Percentiles rank a stretch among this genome's conserved stretches.
Conservation (phyloP, 1,284 basidiomycete species). For the Calocybe gambosa region DNA sequence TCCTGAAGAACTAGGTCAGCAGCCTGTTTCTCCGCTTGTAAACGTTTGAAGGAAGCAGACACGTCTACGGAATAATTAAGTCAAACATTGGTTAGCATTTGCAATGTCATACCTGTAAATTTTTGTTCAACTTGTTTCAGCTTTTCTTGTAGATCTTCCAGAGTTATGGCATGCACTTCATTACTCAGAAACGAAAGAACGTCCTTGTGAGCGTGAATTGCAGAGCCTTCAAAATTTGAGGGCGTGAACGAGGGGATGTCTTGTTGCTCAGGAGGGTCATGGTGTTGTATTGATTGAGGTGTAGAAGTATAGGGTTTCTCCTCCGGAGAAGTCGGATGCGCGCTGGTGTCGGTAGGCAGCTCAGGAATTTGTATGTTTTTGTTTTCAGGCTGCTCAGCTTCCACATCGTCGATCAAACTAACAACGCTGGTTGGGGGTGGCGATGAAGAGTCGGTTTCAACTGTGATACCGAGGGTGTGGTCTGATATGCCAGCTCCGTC, state of each 20-base stretch:
- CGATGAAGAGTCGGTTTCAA: not conserved
- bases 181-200: conserved; percentile 3
- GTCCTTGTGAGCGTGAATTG: not conserved
- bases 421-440: not conserved
- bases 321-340: not conserved
- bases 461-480: not conserved
- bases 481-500: not conserved
- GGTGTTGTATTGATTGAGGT: not conserved
- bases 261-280: too few species aligned
- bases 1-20: conserved; percentile 72
- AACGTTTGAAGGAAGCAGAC: conserved; percentile 66
- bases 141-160: conserved; percentile 57
- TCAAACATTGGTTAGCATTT: not conserved
- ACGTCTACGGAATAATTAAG: conserved; percentile 43
- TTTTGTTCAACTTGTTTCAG: conserved; percentile 66
- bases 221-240: not conserved
- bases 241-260: not conserved
- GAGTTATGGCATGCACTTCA: conserved; percentile 24
- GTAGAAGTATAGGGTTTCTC: not conserved
- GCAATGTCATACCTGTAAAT: conserved; percentile 49
- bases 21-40: conserved; percentile 64
- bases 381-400: not conserved
- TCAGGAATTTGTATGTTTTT: not conserved
- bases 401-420: not conserved
- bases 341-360: not conserved